phyloP scores from a whole-genome alignment of 352 stramenopile species.

The Globisporangium rhizosaccharum region DNA sequence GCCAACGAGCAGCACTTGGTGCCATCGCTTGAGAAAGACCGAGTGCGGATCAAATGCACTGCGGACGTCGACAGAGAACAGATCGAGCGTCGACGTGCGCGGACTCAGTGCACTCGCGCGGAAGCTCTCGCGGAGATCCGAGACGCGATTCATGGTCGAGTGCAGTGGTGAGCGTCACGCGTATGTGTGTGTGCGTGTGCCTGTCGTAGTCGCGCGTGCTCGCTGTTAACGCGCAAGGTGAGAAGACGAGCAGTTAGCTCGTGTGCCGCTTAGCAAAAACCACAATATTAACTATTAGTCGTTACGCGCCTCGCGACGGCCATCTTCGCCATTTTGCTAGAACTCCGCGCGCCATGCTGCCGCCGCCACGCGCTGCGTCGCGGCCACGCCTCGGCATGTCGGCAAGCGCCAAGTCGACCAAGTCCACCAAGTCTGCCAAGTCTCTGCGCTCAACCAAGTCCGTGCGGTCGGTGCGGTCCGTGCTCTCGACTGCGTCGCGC shows the following conservation, averaged over 20 bases:
- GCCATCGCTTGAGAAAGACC: slow-evolving; percentile 36
- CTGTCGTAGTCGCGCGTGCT: too few species aligned
- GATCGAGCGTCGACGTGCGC: slow-evolving; percentile 1
- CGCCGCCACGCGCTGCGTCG: neutral
- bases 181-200: too few species aligned
- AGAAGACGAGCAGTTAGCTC: too few species aligned
- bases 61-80: slow-evolving; percentile 14
- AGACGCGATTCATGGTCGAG: slow-evolving; percentile 4
- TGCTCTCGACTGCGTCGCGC: neutral
- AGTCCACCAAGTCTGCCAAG: slow-evolving; percentile 1
- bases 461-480: neutral
- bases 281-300: too few species aligned
- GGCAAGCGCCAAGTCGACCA: neutral
- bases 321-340: too few species aligned
- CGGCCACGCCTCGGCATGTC: neutral
- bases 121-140: slow-evolving; percentile 11
- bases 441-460: neutral
- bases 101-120: neutral
- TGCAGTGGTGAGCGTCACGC: neutral
- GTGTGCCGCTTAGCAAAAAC: too few species aligned
- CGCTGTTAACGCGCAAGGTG: too few species aligned
- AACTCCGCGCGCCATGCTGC: too few species aligned
- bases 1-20: slow-evolving; percentile 44
- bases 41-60: slow-evolving; percentile 51
- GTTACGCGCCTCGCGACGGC: too few species aligned